Conservation (phyloP, 169 alveolate genomes). For the Plasmodium gonderi region DNA sequence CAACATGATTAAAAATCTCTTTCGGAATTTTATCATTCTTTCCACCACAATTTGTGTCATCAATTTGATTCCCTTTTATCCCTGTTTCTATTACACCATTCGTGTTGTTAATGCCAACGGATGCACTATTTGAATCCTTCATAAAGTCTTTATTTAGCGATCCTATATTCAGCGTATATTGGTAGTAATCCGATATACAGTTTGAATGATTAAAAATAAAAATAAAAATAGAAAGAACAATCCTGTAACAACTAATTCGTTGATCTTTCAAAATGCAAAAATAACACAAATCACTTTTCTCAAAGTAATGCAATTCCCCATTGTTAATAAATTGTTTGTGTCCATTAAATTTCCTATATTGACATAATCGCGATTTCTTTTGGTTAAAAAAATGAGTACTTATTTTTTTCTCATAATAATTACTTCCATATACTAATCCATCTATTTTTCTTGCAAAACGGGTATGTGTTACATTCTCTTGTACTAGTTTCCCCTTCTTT, state of each 20-base stretch:
- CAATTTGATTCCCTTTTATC: not conserved
- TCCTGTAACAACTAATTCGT: conserved; percentile 54
- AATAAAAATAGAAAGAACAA: conserved; percentile 34
- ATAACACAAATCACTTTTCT: conserved; percentile 26
- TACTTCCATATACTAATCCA: not conserved
- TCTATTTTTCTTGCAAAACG: not conserved
- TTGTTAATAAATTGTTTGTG: conserved; percentile 19
- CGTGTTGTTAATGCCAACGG: not conserved
- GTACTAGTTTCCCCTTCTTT: not conserved
- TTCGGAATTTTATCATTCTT: not conserved
- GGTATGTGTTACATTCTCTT: not conserved
- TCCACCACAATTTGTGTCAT: no score
- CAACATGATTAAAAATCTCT: not conserved
- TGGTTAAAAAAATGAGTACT: not conserved
- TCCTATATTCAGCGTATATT: conserved; percentile 39
- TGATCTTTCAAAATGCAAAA: conserved; percentile 28
- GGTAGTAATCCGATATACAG: conserved; percentile 65
- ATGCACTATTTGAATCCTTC: not conserved
- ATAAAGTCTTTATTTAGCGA: conserved; percentile 25
- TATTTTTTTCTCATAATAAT: not conserved
- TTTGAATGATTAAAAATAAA: conserved; percentile 53
- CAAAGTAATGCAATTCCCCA: not conserved
- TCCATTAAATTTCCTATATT: not conserved
- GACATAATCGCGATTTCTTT: not conserved
- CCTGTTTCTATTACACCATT: not conserved